These are phyloP conservation scores for Clonostachys rhizophaga DNA, from an alignment of 2,329 filamentous ascomycete genomes.

Conservation along the genomic window DNA sequence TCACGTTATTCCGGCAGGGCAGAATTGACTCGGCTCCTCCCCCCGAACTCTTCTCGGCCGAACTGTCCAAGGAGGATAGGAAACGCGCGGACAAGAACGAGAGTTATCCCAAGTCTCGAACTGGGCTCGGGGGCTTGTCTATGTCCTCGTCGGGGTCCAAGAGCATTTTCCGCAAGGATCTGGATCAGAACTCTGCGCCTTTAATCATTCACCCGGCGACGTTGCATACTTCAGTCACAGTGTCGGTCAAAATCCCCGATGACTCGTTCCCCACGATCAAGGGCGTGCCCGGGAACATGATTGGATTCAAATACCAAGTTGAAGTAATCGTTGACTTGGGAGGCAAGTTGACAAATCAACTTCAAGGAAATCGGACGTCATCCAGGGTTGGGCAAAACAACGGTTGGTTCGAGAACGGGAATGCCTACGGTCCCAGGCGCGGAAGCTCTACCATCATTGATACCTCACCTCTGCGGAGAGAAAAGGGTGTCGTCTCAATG, in stretches of 20 bases:
- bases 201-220: conserved; percentile 81
- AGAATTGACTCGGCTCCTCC: conserved; percentile 75
- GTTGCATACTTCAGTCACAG: conserved; percentile 74
- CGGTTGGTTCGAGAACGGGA: background rate
- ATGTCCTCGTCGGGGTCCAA: conserved; percentile 81
- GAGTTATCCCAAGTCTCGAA: conserved; percentile 81
- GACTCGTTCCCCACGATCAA: conserved; percentile 90
- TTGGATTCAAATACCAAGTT: conserved; percentile 90
- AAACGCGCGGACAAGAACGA: conserved; percentile 73
- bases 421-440: conserved; percentile 13
- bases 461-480: conserved; percentile 78
- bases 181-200: conserved; percentile 83
- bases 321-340: conserved; percentile 92
- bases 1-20: conserved; percentile 87
- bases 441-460: conserved; percentile 72
- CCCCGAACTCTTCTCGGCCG: conserved; percentile 39
- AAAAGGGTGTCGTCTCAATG: conserved; percentile 87
- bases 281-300: conserved; percentile 86
- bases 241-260: conserved; percentile 81
- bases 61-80: conserved; percentile 56
- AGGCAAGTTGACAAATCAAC: conserved; percentile 73
- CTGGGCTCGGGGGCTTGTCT: conserved; percentile 80
- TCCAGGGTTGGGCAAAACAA: background rate
- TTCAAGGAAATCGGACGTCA: conserved; percentile 23
- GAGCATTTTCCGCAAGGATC: conserved; percentile 92